These are phyloP conservation scores for Lyophyllum decastes DNA, from an alignment of 768 basidiomycete genomes.

Conservation along the genomic window DNA sequence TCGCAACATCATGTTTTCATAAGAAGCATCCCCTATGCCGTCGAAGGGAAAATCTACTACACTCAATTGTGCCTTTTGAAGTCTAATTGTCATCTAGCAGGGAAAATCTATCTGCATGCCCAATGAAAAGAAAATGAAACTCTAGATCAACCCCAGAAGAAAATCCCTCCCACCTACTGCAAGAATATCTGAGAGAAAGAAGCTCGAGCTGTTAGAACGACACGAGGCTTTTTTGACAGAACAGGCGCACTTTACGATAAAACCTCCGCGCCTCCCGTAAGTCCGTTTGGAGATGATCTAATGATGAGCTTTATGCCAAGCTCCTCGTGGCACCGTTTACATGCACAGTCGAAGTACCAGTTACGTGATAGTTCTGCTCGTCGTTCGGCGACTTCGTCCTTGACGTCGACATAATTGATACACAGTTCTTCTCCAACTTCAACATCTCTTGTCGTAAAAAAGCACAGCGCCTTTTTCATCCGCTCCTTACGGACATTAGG, in stretches of 20 bases:
- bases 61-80: background rate
- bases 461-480: slow-evolving; percentile 44
- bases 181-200: background rate
- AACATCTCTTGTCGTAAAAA: slow-evolving; percentile 46
- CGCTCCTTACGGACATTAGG: slow-evolving; percentile 53
- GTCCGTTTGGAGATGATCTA: background rate
- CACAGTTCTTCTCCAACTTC: slow-evolving; percentile 55
- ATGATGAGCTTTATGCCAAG: background rate
- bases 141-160: background rate
- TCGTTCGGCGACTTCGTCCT: slow-evolving; percentile 37
- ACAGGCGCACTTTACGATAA: slow-evolving; percentile 3
- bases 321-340: slow-evolving; percentile 43
- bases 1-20: background rate
- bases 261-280: slow-evolving; percentile 1
- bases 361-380: slow-evolving; percentile 41
- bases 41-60: background rate
- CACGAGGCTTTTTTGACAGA: slow-evolving; percentile 5
- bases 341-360: slow-evolving; percentile 61
- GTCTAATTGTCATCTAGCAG: background rate
- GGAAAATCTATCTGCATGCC: background rate
- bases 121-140: background rate
- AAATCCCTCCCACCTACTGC: too few species aligned
- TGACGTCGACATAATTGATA: slow-evolving; percentile 53
- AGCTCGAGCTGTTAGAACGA: background rate
- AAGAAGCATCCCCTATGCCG: background rate